Base-by-base conservation (phyloP, 768 basidiomycete genomes). In the Lentinula sp. region DNA sequence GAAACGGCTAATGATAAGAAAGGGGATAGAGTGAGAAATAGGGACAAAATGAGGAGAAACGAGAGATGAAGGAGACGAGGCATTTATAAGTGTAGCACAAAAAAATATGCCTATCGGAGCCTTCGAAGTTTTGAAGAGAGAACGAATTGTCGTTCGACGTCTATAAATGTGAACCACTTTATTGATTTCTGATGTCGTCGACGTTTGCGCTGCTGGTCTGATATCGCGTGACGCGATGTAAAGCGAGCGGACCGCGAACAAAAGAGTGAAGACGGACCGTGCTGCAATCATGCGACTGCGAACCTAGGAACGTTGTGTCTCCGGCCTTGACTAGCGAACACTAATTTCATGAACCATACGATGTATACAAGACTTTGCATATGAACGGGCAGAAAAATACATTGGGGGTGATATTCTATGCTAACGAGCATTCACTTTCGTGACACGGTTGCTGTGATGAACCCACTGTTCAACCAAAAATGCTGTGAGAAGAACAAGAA, bases 391-490 rank as follows among this genome's bases (percentile, higher is more conserved):
- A 8, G 9, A 13, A 39, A 39, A 13, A 6, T 39, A 39, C 37
- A 39, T 39, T 39, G 2, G 37, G 13, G 1, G 9, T 39, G 37
- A 39, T 8, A 13, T 48, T 48, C 18, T 23, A n/a, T 34, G n/a
- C 18, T 2, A 15, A 43, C 13, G 31, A 15, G 39, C 23, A 39
- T 42, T 62, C 76, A 69, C 70, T 76, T 76, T 53, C 83, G 77
- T 35, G 77, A 78, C 66, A 86, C 74, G 34, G 79, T 84, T 18
- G 85, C 85, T 61, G 81, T 78, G 71, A 87, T 87, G 74, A 86
- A 75, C 11, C 85, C 85, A 69, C 85, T 78, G 62, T 39, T 35
- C 21, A 35, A 56, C 10, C 40, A 21, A 13, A n/a, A 43, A 23
- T 50, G 62, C 54, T 32, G 64, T 66, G 65, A 64, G 61, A 35